Evolutionary conservation across 495 filamentous ascomycete species (phyloP), one percentile per base, ranked within the genome.

Genomic region (Pyrenula massariospora): DNA sequence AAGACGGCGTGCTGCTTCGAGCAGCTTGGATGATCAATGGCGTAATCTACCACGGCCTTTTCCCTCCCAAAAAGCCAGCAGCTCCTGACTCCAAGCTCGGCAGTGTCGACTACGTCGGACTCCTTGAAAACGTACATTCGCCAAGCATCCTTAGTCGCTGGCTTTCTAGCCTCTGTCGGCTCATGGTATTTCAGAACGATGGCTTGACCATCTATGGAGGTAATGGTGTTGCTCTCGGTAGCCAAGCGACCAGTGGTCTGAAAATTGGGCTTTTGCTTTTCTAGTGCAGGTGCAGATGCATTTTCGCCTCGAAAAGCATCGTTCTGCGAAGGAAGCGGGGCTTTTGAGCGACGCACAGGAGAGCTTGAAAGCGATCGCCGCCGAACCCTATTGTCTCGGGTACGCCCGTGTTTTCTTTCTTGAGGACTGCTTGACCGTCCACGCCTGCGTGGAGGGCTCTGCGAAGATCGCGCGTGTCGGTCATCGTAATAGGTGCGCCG

Each of bases 161-260:
- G 88, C 56, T 95, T 94, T 56, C 93, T 88, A 21, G 91, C 87
- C 71, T 97, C 93, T 20, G 89, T 75, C 2, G 93, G 93, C 70
- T 99, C 93, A 68, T 95, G 84, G 73, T 99, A 97, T 74, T 97
- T 97, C 21, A 99, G 75, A 1, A 89, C 84, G 50, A 94, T 81
- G 1, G 76, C 71, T 25, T 75, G 79, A 22, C 82, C 83, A 63
- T 83, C 77, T 22, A 77, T 75, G 42, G 68, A 68, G n/a, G 83
- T 83, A 5, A 96, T 76, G 1, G 89, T 86, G 66, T 96, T 97
- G 50, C 89, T 89, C 61, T 89, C 89, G 10, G 88, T 87, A 12
- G 93, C 93, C 3, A 99, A 79, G 8, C 87, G 73, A 20, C 93
- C 93, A 0, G 88, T 89, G 48, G 77, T 81, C 3, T 77, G 81